Conservation (phyloP, 1,139 yeast species). For the Nadsonia commutata region DNA sequence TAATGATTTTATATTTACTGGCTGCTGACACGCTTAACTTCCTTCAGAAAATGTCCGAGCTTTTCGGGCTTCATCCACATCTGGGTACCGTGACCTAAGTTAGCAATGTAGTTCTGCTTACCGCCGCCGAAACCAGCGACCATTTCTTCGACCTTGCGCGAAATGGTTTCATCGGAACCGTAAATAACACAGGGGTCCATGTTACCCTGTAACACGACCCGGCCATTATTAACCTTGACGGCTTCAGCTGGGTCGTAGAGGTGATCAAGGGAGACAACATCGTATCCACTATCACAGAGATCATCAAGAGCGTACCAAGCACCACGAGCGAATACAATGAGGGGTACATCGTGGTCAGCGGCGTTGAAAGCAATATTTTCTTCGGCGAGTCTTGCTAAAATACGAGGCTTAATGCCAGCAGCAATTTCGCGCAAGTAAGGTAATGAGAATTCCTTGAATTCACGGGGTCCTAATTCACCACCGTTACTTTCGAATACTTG, state of each 20-base stretch:
- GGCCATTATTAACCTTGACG: constrained; percentile 55
- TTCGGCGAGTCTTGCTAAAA: constrained; percentile 62
- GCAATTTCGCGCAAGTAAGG: constrained; percentile 78
- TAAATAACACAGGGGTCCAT: constrained; percentile 91
- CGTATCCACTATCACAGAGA: constrained; percentile 72
- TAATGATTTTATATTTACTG: constrained; percentile 1
- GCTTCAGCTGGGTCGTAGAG: constrained; percentile 76
- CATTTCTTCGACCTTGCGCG: constrained; percentile 75
- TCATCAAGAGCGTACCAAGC: constrained; percentile 95
- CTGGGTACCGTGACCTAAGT: constrained; percentile 96
- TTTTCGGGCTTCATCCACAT: constrained; percentile 93
- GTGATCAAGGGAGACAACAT: constrained; percentile 88
- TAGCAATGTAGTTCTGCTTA: constrained; percentile 75
- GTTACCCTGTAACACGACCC: constrained; percentile 88
- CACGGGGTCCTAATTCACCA: constrained; percentile 84
- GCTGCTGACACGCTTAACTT: constrained; percentile 66
- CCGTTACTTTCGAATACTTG: constrained; percentile 98
- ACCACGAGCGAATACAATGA: constrained; percentile 87
- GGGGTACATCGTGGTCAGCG: constrained; percentile 39
- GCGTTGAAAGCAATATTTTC: constrained; percentile 8
- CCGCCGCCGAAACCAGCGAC: constrained; percentile 85
- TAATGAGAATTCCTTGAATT: constrained; percentile 73
- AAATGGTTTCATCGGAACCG: constrained; percentile 70
- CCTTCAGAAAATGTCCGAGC: constrained; percentile 68
- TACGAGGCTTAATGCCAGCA: constrained; percentile 48